Percentiles rank a stretch among this genome's conserved stretches.
Evolutionary conservation across 202 grass and related monocot species (phyloP).

Genomic region (Elaeis oleifera): DNA sequence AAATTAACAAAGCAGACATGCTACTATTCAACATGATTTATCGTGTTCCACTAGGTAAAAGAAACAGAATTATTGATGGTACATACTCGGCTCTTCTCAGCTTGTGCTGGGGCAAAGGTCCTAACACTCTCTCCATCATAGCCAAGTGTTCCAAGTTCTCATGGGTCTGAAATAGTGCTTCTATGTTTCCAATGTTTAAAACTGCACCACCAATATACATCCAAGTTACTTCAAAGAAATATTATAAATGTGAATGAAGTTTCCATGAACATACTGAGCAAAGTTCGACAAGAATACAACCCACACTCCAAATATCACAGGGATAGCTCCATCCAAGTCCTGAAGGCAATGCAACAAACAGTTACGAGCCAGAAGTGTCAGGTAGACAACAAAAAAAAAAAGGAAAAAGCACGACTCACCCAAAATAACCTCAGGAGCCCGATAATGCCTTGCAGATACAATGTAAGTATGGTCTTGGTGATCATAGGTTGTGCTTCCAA

Average conservation of each 20-base stretch:
- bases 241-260: no score
- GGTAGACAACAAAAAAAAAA: constrained; percentile 11
- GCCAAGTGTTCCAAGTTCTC: constrained; percentile 95
- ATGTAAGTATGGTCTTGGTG: constrained; percentile 68
- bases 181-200: background rate
- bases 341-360: constrained; percentile 31
- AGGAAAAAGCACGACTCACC: constrained; percentile 27
- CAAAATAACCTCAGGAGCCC: constrained; percentile 87
- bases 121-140: constrained; percentile 86
- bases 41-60: background rate
- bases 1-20: background rate
- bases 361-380: constrained; percentile 6
- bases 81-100: constrained; percentile 71
- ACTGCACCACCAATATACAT: background rate
- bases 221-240: no score
- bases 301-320: constrained; percentile 94
- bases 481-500: constrained; percentile 84
- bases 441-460: constrained; percentile 89
- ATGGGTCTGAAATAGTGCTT: constrained; percentile 91
- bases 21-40: background rate
- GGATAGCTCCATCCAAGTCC: constrained; percentile 89
- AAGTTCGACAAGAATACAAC: constrained; percentile 89
- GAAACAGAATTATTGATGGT: constrained; percentile 6
- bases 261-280: constrained; percentile 54
- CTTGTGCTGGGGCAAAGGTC: constrained; percentile 62